Conservation (phyloP, 2,329 filamentous ascomycete genomes). For the Fusarium azukiicola region DNA sequence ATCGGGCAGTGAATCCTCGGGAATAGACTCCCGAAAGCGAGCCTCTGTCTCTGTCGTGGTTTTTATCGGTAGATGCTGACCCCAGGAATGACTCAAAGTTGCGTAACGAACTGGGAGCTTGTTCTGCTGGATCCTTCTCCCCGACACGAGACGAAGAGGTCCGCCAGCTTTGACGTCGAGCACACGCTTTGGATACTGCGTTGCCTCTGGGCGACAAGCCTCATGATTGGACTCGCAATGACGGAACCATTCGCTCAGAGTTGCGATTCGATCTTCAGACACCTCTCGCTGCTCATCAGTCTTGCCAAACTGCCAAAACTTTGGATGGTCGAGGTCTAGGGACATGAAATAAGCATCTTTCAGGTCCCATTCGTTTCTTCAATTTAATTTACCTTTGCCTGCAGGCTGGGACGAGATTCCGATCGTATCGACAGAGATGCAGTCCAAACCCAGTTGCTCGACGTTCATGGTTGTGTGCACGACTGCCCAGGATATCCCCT, state of each 20-base stretch:
- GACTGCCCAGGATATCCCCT: conserved; percentile 1
- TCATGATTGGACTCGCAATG: neutral
- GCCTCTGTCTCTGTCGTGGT: conserved; percentile 5
- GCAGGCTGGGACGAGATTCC: neutral
- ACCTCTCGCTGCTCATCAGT: neutral
- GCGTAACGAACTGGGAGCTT: neutral
- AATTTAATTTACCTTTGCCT: neutral
- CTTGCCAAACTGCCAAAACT: neutral
- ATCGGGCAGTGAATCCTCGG: neutral
- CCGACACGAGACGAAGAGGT: neutral
- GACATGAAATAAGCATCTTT: neutral
- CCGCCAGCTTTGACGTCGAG: neutral
- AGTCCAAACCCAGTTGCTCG: neutral
- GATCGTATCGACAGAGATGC: neutral
- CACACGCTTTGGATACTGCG: neutral
- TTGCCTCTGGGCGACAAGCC: neutral
- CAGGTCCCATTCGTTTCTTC: neutral
- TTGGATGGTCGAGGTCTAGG: neutral
- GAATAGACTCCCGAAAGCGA: neutral
- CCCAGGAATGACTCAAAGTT: conserved; percentile 5
- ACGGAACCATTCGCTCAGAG: neutral
- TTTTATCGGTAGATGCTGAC: neutral
- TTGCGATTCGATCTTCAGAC: conserved; percentile 4
- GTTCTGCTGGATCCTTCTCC: neutral
- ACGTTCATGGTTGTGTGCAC: neutral